A percentile compares a stretch with the other conserved stretches of the same genome.
These are phyloP conservation scores for Fraxinus angustifolia DNA, from an alignment of 305 asterid genomes.

Conservation along the genomic window DNA sequence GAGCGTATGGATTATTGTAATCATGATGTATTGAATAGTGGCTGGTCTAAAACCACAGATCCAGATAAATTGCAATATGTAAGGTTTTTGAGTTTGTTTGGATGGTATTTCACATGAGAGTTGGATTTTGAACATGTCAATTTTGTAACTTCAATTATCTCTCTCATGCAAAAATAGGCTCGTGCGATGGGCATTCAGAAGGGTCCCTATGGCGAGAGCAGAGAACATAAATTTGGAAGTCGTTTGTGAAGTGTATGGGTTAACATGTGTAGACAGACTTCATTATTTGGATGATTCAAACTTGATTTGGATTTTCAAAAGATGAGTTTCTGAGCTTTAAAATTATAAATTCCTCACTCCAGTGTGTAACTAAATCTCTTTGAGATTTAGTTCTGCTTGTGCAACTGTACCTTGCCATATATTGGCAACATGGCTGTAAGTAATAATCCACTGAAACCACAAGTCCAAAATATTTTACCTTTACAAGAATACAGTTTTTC, in stretches of 20 bases:
- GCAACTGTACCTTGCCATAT: neutral
- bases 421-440: neutral
- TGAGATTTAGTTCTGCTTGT: neutral
- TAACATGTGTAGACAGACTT: neutral
- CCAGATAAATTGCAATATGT: slow-evolving; percentile 11
- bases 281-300: slow-evolving; percentile 1
- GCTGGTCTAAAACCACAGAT: neutral
- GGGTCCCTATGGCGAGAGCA: neutral
- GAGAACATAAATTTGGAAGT: slow-evolving; percentile 2
- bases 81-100: slow-evolving; percentile 13
- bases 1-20: neutral
- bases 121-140: neutral
- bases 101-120: slow-evolving; percentile 6
- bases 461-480: neutral
- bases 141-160: slow-evolving; percentile 12
- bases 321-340: slow-evolving; percentile 11
- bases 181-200: neutral
- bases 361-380: neutral
- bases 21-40: slow-evolving; percentile 4
- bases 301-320: slow-evolving; percentile 18
- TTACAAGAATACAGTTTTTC: neutral
- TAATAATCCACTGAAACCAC: neutral
- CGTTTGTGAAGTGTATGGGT: neutral
- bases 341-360: neutral
- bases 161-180: slow-evolving; percentile 19